A percentile compares a stretch with the other conserved stretches of the same genome.
phyloP scores from a whole-genome alignment of 805 yeast genomes.

The Barnettozyma vustinii region DNA sequence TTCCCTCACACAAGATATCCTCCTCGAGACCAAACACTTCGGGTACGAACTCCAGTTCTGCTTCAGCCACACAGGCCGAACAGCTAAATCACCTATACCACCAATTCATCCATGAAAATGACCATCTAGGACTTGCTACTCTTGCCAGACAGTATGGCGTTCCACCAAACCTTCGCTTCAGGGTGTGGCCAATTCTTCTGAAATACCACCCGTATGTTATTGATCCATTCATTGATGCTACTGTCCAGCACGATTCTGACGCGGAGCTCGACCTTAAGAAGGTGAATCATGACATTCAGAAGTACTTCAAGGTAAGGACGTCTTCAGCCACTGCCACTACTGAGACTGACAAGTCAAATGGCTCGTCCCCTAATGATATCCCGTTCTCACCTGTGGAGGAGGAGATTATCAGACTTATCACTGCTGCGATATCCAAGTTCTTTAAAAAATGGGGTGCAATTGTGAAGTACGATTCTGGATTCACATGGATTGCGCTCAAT shows the following conservation, averaged over 20 bases:
- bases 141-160: slow-evolving; percentile 80
- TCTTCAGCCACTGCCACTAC: background rate
- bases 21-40: slow-evolving; percentile 1
- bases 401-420: slow-evolving; percentile 49
- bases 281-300: slow-evolving; percentile 53
- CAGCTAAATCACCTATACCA: slow-evolving; percentile 43
- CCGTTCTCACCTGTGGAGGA: slow-evolving; percentile 35
- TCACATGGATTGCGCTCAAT: slow-evolving; percentile 84
- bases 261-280: slow-evolving; percentile 25
- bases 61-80: slow-evolving; percentile 5
- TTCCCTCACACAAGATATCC: background rate
- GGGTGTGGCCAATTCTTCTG: slow-evolving; percentile 80
- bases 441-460: slow-evolving; percentile 72
- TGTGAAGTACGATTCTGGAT: slow-evolving; percentile 72
- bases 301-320: slow-evolving; percentile 45
- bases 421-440: slow-evolving; percentile 58
- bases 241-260: slow-evolving; percentile 31
- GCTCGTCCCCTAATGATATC: slow-evolving; percentile 13
- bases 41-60: slow-evolving; percentile 10
- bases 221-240: slow-evolving; percentile 61
- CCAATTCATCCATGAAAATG: slow-evolving; percentile 48
- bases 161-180: slow-evolving; percentile 73
- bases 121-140: slow-evolving; percentile 71
- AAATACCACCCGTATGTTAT: slow-evolving; percentile 82
- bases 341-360: background rate